Conservation (phyloP, 2,329 filamentous ascomycete genomes). For the Pezicula neosporulosa region DNA sequence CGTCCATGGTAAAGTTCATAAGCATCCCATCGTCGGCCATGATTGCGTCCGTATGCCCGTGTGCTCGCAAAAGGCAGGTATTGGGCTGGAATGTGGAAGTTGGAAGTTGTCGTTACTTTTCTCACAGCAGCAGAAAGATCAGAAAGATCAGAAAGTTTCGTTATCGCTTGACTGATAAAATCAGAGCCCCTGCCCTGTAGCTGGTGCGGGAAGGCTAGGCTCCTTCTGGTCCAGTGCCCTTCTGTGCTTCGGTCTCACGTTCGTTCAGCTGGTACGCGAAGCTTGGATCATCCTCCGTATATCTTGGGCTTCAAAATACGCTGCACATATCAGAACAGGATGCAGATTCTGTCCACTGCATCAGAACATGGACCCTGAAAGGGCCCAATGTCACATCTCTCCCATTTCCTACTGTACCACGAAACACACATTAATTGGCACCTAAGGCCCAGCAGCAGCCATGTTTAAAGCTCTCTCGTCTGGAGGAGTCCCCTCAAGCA, state of each 20-base stretch:
- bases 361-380: slow-evolving; percentile 21
- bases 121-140: slow-evolving; percentile 1
- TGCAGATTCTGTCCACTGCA: slow-evolving; percentile 8
- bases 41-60: slow-evolving; percentile 9
- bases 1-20: slow-evolving; percentile 81
- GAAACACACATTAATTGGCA: slow-evolving; percentile 1
- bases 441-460: not conserved
- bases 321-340: slow-evolving; percentile 27
- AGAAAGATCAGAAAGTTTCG: slow-evolving; percentile 7
- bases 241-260: no score
- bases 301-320: slow-evolving; percentile 24
- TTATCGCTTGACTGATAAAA: slow-evolving; percentile 12
- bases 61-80: not conserved
- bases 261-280: no score
- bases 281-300: not conserved
- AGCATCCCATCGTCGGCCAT: slow-evolving; percentile 97
- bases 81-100: not conserved
- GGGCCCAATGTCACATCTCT: slow-evolving; percentile 5
- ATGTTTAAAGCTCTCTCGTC: slow-evolving; percentile 1
- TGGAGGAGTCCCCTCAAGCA: not conserved
- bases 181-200: slow-evolving; percentile 7
- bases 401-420: not conserved
- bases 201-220: slow-evolving; percentile 17
- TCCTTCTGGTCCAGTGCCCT: not conserved
- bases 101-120: not conserved